Base-by-base conservation (phyloP, 306 rosid genomes). In the Pterocarpus santalinus region DNA sequence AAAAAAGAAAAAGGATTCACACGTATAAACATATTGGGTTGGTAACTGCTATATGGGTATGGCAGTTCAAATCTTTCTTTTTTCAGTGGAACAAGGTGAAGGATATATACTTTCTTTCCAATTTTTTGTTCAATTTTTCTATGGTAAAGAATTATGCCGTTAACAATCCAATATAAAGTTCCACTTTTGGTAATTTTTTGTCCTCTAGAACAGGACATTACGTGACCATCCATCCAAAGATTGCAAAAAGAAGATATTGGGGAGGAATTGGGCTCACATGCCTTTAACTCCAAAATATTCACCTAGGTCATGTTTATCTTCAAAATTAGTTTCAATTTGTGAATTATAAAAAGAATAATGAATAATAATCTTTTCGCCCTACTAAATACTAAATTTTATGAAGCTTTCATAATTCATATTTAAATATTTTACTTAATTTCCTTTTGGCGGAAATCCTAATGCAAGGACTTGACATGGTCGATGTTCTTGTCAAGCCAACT, bases 81-180 rank as follows among this genome's bases (percentile, higher is more conserved):
- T 75, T 69, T 69, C 8, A 44, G 17, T 55, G 70, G 0, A 76
- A 81, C 22, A 46, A 55, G 64, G 66, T 75, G 71, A 75, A 39
- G 51, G 52, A 77, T 22, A 76, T 30, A 28, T n/a, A 32, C 4
- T 14, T 63, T 22, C n/a, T 56, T 8, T 16, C 28, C 8, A 7
- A 55, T 15, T 65, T 15, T 66, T 46, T 30, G 1, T 52, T 38
- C 2, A 22, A 7, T 52, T 51, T 52, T 39, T 17, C 2, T 28
- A 9, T 30, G 30, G 72, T 38, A 38, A 60, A 58, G 57, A 68
- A 46, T 47, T 35, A 2, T 17, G 34, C 62, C 39, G 22, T 53
- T 39, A 16, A 73, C 75, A 73, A 81, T 2, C 32, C 33, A 56
- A 33, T 49, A 22, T 36, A 77, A 17, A 34, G 52, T 17, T 52